phyloP scores from a whole-genome alignment of 352 stramenopile genomes.

The Blastocystis hominis region DNA sequence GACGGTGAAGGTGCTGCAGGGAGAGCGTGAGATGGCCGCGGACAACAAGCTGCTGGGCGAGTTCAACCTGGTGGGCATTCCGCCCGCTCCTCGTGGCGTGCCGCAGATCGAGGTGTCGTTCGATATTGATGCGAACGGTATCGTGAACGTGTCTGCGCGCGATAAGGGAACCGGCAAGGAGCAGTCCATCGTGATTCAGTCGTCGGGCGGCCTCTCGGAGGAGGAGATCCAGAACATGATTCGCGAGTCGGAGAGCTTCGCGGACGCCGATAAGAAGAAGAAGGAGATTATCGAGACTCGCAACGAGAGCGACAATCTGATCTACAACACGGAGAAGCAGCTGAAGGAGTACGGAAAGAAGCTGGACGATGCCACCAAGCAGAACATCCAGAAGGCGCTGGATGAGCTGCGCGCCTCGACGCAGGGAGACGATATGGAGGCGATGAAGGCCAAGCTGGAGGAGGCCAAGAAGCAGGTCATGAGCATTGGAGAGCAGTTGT shows the following conservation, averaged over 20 bases:
- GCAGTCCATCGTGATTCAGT: constrained; percentile 92
- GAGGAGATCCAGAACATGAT: constrained; percentile 95
- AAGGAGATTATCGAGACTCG: constrained; percentile 87
- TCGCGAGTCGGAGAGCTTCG: constrained; percentile 85
- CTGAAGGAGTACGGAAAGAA: constrained; percentile 87
- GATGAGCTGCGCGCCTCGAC: constrained; percentile 76
- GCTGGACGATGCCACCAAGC: constrained; percentile 79
- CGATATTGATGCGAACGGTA: constrained; percentile 95
- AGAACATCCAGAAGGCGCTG: constrained; percentile 81
- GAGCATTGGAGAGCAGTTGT: constrained; percentile 94
- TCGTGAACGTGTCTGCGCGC: constrained; percentile 88
- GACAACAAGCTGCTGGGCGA: constrained; percentile 94
- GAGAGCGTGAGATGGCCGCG: constrained; percentile 89
- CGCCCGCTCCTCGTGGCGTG: constrained; percentile 83
- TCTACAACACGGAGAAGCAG: constrained; percentile 86
- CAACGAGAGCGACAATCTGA: constrained; percentile 90
- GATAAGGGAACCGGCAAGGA: constrained; percentile 93
- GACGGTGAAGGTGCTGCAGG: constrained; percentile 92
- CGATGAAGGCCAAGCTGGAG: constrained; percentile 81
- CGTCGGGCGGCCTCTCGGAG: constrained; percentile 82
- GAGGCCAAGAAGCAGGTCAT: constrained; percentile 82
- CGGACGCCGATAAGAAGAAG: constrained; percentile 81
- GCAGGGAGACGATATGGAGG: constrained; percentile 75
- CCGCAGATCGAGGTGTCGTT: constrained; percentile 94
- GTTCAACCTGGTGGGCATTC: constrained; percentile 92